Conservation (phyloP, 192 early-diverging fungal species). For the Backusella psychrophila region DNA sequence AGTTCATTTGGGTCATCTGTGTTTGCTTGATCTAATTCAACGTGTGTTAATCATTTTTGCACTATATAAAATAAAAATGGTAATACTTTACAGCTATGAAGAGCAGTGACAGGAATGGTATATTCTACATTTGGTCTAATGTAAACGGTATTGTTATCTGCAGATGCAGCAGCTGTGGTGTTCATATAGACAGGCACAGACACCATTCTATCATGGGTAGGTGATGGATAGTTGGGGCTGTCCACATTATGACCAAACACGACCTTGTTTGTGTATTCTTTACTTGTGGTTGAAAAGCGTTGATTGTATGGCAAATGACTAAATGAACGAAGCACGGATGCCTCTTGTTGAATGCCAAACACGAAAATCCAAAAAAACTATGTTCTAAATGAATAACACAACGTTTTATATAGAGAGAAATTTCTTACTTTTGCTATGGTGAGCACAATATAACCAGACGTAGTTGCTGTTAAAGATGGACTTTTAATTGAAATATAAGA, state of each 20-base stretch:
- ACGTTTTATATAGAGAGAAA: background rate
- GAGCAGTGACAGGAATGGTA: background rate
- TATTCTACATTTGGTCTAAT: background rate
- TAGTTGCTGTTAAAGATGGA: background rate
- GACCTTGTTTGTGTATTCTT: background rate
- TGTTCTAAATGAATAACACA: background rate
- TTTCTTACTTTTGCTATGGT: background rate
- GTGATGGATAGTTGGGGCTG: background rate
- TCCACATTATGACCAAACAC: background rate
- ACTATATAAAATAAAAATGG: no score
- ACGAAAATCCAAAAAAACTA: background rate
- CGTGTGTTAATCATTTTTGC: no score
- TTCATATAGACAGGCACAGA: background rate
- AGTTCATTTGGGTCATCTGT: background rate
- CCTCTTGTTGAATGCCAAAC: background rate
- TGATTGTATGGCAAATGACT: background rate
- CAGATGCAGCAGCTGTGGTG: background rate
- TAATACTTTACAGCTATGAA: background rate
- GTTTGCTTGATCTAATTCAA: background rate
- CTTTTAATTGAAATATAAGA: background rate
- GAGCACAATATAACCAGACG: background rate
- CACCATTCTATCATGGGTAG: background rate
- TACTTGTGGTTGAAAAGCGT: background rate
- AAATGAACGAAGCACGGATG: background rate
- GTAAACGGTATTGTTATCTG: background rate